A percentile compares a stretch with the other conserved stretches of the same genome.
phyloP scores from a whole-genome alignment of 768 basidiomycete genomes.

The Agrocybe pediades region DNA sequence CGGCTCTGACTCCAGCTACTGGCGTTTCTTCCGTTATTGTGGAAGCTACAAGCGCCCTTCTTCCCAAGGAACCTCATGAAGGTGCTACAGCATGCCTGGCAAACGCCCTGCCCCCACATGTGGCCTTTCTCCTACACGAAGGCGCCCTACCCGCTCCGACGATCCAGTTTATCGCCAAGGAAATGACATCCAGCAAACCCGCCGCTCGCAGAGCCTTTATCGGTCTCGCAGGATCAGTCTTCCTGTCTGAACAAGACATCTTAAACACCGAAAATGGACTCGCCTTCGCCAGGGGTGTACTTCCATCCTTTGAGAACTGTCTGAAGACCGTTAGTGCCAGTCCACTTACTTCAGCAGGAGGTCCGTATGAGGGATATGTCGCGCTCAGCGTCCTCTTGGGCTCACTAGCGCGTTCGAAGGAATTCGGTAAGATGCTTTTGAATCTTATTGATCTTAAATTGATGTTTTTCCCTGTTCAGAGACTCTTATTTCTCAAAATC shows the following conservation, averaged over 20 bases:
- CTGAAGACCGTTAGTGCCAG: constrained; percentile 68
- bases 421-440: constrained; percentile 49
- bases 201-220: constrained; percentile 61
- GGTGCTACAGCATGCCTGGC: constrained; percentile 55
- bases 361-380: constrained; percentile 86
- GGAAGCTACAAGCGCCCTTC: constrained; percentile 37
- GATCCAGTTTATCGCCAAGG: constrained; percentile 59
- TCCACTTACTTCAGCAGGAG: constrained; percentile 57
- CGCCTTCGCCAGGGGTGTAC: constrained; percentile 53
- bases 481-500: constrained; percentile 49
- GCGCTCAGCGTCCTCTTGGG: constrained; percentile 70
- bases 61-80: constrained; percentile 82
- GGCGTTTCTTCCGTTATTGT: constrained; percentile 47
- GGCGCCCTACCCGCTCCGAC: constrained; percentile 45
- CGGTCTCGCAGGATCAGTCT: constrained; percentile 57
- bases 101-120: constrained; percentile 56
- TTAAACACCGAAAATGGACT: constrained; percentile 43
- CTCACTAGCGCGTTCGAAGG: constrained; percentile 48
- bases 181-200: constrained; percentile 71
- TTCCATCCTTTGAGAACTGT: constrained; percentile 67
- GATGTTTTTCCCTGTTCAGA: constrained; percentile 26
- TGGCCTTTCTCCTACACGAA: constrained; percentile 53
- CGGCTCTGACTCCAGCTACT: constrained; percentile 47
- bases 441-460: not conserved
- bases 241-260: constrained; percentile 47